Percentiles rank a stretch among this genome's conserved stretches.
These are phyloP conservation scores for Didymella arachidicola DNA, from an alignment of 2,329 filamentous ascomycete genomes.

Conservation along the genomic window DNA sequence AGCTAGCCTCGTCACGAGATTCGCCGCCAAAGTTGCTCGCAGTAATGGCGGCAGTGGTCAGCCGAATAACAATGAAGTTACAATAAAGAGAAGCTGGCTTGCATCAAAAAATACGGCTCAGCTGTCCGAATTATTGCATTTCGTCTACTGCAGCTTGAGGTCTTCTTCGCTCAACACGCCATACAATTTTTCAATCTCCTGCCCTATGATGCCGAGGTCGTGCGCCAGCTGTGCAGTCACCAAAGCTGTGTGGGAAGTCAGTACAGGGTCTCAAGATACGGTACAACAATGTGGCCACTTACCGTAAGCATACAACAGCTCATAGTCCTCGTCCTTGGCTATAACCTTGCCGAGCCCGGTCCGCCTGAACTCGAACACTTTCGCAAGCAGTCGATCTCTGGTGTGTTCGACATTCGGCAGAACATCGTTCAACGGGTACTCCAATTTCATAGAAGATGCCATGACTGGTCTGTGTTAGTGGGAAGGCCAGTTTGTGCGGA, in stretches of 20 bases:
- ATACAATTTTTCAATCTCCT: conserved; percentile 66
- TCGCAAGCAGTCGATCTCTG: conserved; percentile 82
- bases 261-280: background rate
- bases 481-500: background rate
- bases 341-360: conserved; percentile 61
- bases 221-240: conserved; percentile 67
- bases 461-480: conserved; percentile 64
- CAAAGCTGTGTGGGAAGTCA: conserved; percentile 56
- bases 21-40: conserved; percentile 10
- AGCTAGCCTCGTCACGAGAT: conserved; percentile 14
- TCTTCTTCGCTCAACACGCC: conserved; percentile 69
- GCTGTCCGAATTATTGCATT: background rate
- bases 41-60: conserved; percentile 3
- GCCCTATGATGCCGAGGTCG: conserved; percentile 62
- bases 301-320: conserved; percentile 90
- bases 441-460: conserved; percentile 90
- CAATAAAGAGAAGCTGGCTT: background rate
- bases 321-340: conserved; percentile 82
- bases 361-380: conserved; percentile 86
- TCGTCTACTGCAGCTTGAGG: conserved; percentile 58
- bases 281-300: conserved; percentile 38
- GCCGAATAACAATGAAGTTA: background rate
- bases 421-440: conserved; percentile 90
- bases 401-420: conserved; percentile 82
- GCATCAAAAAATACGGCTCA: background rate